Evolutionary conservation across 352 stramenopile genomes (phyloP), one percentile per base, ranked within the genome.

Genomic region (Globisporangium rhizosaccharum): DNA sequence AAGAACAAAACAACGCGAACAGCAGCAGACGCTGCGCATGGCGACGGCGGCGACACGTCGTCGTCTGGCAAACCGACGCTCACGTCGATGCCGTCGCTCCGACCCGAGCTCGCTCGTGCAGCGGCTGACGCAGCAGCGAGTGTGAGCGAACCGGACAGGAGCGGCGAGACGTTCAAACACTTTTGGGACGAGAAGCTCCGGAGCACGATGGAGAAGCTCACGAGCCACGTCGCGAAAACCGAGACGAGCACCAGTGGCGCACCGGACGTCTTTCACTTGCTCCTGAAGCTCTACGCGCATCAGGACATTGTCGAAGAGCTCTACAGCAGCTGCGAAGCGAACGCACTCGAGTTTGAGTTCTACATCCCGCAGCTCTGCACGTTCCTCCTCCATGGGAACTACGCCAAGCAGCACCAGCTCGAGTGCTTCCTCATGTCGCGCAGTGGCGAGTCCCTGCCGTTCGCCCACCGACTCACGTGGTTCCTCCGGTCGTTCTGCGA

Each of bases 321-420:
- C 8, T 94, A 91, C 66, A 72, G 58, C 33, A 84, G 74, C 61
- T 90, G 85, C 66, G 75, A 87, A 23, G 46, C 63, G 12, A 79
- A 88, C 54, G 78, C 79, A 4, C 45, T 59, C 17, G 82, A 88
- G 66, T 85, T 96, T 48, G 85, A 93, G 66, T 96, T 96, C 53
- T 96, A 96, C 66, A 91, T 96, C 56, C 88, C 86, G 11, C 88
- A 96, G 55, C 72, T 96, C 0, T 92, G 83, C 59, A 96, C 87
- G 15, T 94, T 94, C 45, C 46, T 96, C 30, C 58, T 91, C 0
- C 86, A 96, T 49, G 82, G 85, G 10, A 87, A 90, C 55, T 96
- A 95, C 67, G 75, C 66, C 26, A 91, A 92, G 56, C 79, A 90
- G 60, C 84, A 92, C 51, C 75, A 88, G 53, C 68, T 94, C 14